These are phyloP conservation scores for Aegilops tauschii DNA, from an alignment of 176 grass and related monocot species.

Conservation along the genomic window DNA sequence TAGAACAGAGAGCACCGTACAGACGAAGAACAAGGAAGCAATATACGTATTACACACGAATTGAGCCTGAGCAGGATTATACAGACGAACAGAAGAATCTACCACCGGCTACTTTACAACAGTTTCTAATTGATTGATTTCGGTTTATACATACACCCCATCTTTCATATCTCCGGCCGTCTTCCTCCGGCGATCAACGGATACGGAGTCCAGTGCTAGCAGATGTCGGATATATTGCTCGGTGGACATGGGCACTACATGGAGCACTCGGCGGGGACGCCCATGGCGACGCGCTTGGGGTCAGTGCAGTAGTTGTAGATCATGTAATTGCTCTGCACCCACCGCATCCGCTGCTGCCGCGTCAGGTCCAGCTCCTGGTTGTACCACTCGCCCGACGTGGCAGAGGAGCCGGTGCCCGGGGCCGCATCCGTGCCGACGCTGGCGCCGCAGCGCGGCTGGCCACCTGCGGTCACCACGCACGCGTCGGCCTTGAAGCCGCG, in stretches of 20 bases:
- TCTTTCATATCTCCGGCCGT: not conserved
- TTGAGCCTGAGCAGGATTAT: too few species aligned
- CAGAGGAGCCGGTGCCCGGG: not conserved
- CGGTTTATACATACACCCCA: not conserved
- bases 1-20: too few species aligned
- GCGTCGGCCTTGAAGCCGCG: constrained; percentile 67
- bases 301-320: not conserved
- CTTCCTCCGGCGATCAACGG: not conserved
- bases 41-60: too few species aligned
- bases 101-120: constrained; percentile 21
- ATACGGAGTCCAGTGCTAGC: constrained; percentile 36
- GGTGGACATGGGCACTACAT: not conserved
- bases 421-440: not conserved
- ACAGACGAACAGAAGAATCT: not conserved
- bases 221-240: too few species aligned
- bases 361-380: not conserved
- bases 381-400: not conserved
- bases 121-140: not conserved
- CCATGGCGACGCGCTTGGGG: not conserved
- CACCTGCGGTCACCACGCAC: constrained; percentile 45
- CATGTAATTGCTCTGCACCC: not conserved
- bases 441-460: constrained; percentile 35
- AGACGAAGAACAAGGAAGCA: too few species aligned
- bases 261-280: not conserved
- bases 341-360: constrained; percentile 19